phyloP scores from a whole-genome alignment of 1,284 basidiomycete species.

The Apiotrichum akiyoshidainum region DNA sequence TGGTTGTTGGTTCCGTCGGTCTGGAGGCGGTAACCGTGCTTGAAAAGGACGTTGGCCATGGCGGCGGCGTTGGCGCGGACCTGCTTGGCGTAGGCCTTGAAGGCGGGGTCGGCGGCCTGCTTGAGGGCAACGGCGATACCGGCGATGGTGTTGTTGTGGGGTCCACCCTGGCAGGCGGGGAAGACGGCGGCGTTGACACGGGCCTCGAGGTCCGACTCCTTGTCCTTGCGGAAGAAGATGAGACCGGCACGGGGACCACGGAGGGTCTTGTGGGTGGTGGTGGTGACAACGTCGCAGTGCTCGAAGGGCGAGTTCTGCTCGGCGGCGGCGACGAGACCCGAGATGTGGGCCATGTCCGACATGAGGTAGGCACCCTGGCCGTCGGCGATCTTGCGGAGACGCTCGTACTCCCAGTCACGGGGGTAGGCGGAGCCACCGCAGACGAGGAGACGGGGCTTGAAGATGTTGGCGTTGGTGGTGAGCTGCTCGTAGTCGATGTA shows the following conservation, averaged over 20 bases:
- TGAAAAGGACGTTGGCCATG: slow-evolving; percentile 67
- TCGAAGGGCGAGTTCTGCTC: slow-evolving; percentile 93
- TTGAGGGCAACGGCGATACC: slow-evolving; percentile 92
- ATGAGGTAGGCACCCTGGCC: slow-evolving; percentile 87
- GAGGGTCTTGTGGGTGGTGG: slow-evolving; percentile 98
- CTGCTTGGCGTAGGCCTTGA: slow-evolving; percentile 90
- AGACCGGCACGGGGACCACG: slow-evolving; percentile 97
- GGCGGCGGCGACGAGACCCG: slow-evolving; percentile 89
- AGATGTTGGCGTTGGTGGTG: slow-evolving; percentile 84
- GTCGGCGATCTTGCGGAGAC: slow-evolving; percentile 77
- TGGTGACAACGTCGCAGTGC: slow-evolving; percentile 95
- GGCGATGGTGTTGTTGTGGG: slow-evolving; percentile 99
- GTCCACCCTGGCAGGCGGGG: slow-evolving; percentile 99
- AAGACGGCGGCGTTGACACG: slow-evolving; percentile 98
- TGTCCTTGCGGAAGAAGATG: slow-evolving; percentile 98
- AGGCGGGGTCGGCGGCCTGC: slow-evolving; percentile 86
- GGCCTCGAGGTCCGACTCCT: slow-evolving; percentile 80
- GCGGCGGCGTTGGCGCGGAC: slow-evolving; percentile 83
- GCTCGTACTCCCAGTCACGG: slow-evolving; percentile 92
- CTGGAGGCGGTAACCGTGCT: slow-evolving; percentile 89
- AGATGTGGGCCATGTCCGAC: slow-evolving; percentile 97
- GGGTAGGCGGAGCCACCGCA: slow-evolving; percentile 99
- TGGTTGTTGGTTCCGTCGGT: slow-evolving; percentile 97
- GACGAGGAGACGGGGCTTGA: slow-evolving; percentile 94
- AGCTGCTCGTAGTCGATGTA: slow-evolving; percentile 87